Percentiles rank a stretch among this genome's conserved stretches.
These are phyloP conservation scores for Leucaena leucocephala DNA, from an alignment of 306 rosid species.

Conservation along the genomic window DNA sequence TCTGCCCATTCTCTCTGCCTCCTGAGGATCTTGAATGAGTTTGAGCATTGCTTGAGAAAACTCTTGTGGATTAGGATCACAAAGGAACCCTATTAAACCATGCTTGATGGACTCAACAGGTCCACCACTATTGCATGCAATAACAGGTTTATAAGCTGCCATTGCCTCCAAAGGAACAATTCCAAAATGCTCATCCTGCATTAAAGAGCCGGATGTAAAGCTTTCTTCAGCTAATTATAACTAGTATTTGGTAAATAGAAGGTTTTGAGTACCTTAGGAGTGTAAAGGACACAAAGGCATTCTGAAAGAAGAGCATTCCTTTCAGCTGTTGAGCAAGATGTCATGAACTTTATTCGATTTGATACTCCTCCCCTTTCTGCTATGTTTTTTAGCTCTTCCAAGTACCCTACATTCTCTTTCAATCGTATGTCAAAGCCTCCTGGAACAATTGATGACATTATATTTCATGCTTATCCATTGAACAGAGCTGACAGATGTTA, in stretches of 20 bases:
- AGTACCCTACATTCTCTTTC: constrained; percentile 85
- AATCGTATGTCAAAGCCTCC: constrained; percentile 85
- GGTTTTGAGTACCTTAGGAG: constrained; percentile 63
- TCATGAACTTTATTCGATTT: constrained; percentile 62
- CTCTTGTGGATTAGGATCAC: constrained; percentile 63
- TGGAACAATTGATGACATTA: constrained; percentile 39
- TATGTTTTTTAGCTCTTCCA: constrained; percentile 80
- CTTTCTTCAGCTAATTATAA: constrained; percentile 5
- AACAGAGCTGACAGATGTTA: not conserved
- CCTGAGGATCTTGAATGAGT: constrained; percentile 56
- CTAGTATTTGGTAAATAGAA: not conserved
- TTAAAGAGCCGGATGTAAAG: constrained; percentile 28
- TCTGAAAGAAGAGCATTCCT: constrained; percentile 87
- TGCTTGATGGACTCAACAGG: constrained; percentile 78
- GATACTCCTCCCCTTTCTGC: constrained; percentile 80
- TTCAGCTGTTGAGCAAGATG: constrained; percentile 89
- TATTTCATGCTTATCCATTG: constrained; percentile 30
- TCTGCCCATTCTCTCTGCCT: constrained; percentile 69
- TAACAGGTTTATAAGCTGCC: constrained; percentile 94
- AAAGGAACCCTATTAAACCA: constrained; percentile 73
- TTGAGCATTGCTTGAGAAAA: constrained; percentile 72
- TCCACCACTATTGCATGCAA: constrained; percentile 92
- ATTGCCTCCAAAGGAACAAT: constrained; percentile 96
- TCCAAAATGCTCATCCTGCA: constrained; percentile 92
- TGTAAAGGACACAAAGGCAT: constrained; percentile 76